Evolutionary conservation across 495 filamentous ascomycete species (phyloP).

Genomic region (Cercophora scortea): DNA sequence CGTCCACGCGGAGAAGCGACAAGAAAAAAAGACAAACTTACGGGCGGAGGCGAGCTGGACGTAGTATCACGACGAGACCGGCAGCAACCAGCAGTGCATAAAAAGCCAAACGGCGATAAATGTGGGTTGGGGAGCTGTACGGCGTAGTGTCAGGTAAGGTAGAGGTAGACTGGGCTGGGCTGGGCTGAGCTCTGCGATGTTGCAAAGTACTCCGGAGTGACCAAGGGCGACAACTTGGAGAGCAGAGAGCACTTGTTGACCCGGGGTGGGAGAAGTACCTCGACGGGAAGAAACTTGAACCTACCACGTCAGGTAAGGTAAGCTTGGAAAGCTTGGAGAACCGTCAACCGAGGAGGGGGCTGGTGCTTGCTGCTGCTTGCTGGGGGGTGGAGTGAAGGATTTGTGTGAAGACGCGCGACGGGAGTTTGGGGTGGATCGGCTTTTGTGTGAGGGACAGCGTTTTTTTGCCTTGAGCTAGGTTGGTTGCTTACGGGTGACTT

Average conservation of each 20-base stretch:
- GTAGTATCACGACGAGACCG: background rate
- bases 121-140: conserved; percentile 9
- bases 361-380: conserved; percentile 9
- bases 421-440: conserved; percentile 14
- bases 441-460: conserved; percentile 9
- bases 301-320: no score
- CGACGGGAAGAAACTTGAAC: background rate
- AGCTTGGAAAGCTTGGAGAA: conserved; percentile 2
- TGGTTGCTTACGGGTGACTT: no score
- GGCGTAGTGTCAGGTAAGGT: no score
- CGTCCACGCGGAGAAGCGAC: background rate
- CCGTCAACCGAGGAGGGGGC: conserved; percentile 4
- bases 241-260: conserved; percentile 16
- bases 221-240: conserved; percentile 17
- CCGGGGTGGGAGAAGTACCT: conserved; percentile 21
- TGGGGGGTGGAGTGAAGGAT: conserved; percentile 12
- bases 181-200: conserved; percentile 4
- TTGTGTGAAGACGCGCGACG: conserved; percentile 6
- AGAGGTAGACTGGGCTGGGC: conserved; percentile 6
- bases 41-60: conserved; percentile 2
- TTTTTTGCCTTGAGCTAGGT: background rate
- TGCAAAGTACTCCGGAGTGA: conserved; percentile 20
- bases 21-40: conserved; percentile 16
- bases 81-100: conserved; percentile 10
- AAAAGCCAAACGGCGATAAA: conserved; percentile 11